Evolutionary conservation across 2,329 filamentous ascomycete genomes (phyloP).

Genomic region (Aspergillus neotritici): DNA sequence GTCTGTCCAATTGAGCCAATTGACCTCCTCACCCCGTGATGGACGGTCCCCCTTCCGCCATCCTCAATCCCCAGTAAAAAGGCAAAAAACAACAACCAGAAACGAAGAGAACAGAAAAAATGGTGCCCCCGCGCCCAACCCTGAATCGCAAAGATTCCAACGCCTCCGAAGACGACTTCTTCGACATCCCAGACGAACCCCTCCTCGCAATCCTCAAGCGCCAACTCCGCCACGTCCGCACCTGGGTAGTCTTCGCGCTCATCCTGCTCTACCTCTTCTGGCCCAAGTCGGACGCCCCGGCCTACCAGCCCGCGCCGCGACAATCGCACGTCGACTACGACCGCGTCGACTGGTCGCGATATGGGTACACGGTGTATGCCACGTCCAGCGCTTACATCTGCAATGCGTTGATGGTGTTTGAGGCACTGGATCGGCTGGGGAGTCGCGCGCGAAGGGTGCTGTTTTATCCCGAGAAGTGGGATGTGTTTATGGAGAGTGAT

Average conservation of each 20-base stretch:
- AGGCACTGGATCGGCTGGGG: constrained; percentile 34
- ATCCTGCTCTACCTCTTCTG: constrained; percentile 24
- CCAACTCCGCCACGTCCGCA: constrained; percentile 28
- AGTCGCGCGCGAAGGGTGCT: constrained; percentile 37
- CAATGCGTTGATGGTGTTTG: constrained; percentile 41
- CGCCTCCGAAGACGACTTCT: constrained; percentile 31
- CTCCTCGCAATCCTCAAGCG: constrained; percentile 24
- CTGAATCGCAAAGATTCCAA: constrained; percentile 24
- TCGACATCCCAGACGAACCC: constrained; percentile 33
- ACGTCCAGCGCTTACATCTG: constrained; percentile 39
- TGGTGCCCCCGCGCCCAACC: constrained; percentile 13
- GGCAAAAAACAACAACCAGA: no score
- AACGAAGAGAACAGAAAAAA: neutral
- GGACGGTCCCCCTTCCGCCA: no score
- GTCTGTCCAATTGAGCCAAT: no score
- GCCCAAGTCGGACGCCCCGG: constrained; percentile 16
- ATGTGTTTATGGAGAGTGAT: constrained; percentile 25
- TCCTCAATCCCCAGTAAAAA: no score
- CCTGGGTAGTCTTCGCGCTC: constrained; percentile 23
- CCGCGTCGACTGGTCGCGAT: constrained; percentile 38
- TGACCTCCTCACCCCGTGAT: no score
- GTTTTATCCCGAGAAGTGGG: constrained; percentile 40
- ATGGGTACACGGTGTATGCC: constrained; percentile 41
- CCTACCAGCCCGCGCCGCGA: constrained; percentile 13
- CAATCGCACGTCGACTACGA: constrained; percentile 27